phyloP scores from a whole-genome alignment of 1,284 basidiomycete genomes.

The Ceratobasidium sp. region DNA sequence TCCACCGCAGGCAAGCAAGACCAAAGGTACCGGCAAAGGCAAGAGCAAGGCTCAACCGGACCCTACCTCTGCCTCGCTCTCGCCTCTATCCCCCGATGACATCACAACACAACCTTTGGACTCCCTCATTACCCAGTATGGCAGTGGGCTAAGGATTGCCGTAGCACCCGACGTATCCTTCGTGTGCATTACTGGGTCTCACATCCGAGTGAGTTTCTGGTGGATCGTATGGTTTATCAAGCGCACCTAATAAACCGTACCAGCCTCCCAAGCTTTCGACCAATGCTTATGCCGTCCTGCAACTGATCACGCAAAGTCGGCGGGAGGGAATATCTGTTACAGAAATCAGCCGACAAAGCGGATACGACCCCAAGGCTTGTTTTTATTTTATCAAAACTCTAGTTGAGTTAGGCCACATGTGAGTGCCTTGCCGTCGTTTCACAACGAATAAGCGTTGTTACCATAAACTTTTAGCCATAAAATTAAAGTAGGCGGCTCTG shows the following conservation, averaged over 20 bases:
- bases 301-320: slow-evolving; percentile 79
- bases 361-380: slow-evolving; percentile 87
- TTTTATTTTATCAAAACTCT: slow-evolving; percentile 83
- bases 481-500: slow-evolving; percentile 74
- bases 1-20: slow-evolving; percentile 66
- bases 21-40: slow-evolving; percentile 62
- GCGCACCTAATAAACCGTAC: slow-evolving; percentile 30
- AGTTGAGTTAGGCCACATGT: slow-evolving; percentile 75
- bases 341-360: slow-evolving; percentile 76
- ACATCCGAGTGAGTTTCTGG: slow-evolving; percentile 65
- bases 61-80: slow-evolving; percentile 48
- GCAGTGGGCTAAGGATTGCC: slow-evolving; percentile 72
- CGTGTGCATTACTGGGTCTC: slow-evolving; percentile 80
- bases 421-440: slow-evolving; percentile 50
- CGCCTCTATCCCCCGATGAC: slow-evolving; percentile 60
- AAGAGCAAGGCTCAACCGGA: slow-evolving; percentile 53
- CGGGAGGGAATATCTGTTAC: slow-evolving; percentile 79
- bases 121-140: slow-evolving; percentile 62
- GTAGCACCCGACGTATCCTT: slow-evolving; percentile 76
- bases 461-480: slow-evolving; percentile 61
- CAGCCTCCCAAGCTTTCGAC: slow-evolving; percentile 80
- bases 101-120: slow-evolving; percentile 60
- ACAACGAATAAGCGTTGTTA: not conserved
- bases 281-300: slow-evolving; percentile 85
- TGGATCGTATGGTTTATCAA: slow-evolving; percentile 10